Base-by-base conservation (phyloP, 306 rosid species). In the Senna siamea region DNA sequence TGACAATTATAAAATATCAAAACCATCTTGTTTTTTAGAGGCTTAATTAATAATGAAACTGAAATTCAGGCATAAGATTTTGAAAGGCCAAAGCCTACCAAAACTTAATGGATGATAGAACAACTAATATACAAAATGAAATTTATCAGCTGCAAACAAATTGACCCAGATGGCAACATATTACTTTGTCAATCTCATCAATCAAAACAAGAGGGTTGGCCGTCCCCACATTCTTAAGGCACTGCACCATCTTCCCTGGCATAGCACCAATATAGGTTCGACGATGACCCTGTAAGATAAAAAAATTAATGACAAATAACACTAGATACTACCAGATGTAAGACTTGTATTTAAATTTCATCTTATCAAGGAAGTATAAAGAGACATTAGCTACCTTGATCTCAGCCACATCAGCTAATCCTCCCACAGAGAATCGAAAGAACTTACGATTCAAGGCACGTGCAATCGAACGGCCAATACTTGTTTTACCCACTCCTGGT, bases 161-260 rank as follows among this genome's bases (percentile, higher is more conserved):
- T 30, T 73, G 60, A 77, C 50, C 66, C 52, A 60, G 68, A 72
- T 35, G 66, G 54, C 43, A 28, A 74, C 41, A 50, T 54, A 56
- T 78, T 89, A 95, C 99, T 85, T 95, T 95, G 93, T 95, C 99
- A 82, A 95, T 82, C 88, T 95, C 99, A 70, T 95, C 99, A 72
- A 95, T 95, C 83, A 95, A 81, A 68, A 95, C 99, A 70, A 95
- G 92, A 78, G 99, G 99, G 76, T 95, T 95, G 78, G 99, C 85
- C 58, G 99, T 95, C 80, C 89, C 99, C 60, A 95, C 99, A 60
- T 83, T 92, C 81, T 95, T 95, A 53, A 95, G 99, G 88, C 99
- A 95, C 80, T 95, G 99, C 53, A 95, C 99, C 98, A 95, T 95
- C 93, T 95, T 95, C 81, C 99, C 99, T 30, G 99, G 99, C 99